Base-by-base conservation (phyloP, 2,329 filamentous ascomycete genomes). In the Monosporascus sp. region DNA sequence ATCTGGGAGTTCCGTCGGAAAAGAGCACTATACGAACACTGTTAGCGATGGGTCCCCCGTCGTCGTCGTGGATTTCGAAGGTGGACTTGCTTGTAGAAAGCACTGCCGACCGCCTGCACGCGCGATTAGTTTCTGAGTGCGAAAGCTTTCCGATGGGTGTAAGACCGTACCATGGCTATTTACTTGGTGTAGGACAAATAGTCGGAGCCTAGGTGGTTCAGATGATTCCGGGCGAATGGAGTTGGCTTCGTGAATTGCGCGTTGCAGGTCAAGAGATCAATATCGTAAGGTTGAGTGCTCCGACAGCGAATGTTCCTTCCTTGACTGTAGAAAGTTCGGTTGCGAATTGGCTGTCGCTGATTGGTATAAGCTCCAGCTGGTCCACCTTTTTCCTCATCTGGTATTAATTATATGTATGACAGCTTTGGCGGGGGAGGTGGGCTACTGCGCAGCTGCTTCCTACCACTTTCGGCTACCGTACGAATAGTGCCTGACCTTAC, bases 1-100 rank as follows among this genome's bases (percentile, higher is more conserved):
- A 96, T 96, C 72, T 88, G 80, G 66, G 82, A 87, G 81, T 99
- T 99, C 71, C 82, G 86, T 74, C 88, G 86, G 80, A 97, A 87
- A 64, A 97, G 68, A 69, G 84, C 74, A 79, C 94, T 97, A 74
- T 62, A 62, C 49, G 25, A 54, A 4, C 24, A 51, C 15, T 22
- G 62, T 67, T 48, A 67, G 67, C 68, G 57, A 36, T 25, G 9
- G 18, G 51, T 17, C 50, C 25, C 48, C 27, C 20, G 37, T 35
- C 20, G 37, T 51, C 17, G 49, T 52, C 52, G 56, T 49, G 56
- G 54, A 58, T 65, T 62, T 25, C 20, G 22, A 24, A 27, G 46
- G 48, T 61, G 51, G 60, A 77, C 78, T 74, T 79, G 77, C 81
- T 82, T 81, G 79, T 84, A 84, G 70, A 90, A 65, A 68, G 74